Base-by-base conservation (phyloP, 306 rosid species). In the Fagus sylvatica region DNA sequence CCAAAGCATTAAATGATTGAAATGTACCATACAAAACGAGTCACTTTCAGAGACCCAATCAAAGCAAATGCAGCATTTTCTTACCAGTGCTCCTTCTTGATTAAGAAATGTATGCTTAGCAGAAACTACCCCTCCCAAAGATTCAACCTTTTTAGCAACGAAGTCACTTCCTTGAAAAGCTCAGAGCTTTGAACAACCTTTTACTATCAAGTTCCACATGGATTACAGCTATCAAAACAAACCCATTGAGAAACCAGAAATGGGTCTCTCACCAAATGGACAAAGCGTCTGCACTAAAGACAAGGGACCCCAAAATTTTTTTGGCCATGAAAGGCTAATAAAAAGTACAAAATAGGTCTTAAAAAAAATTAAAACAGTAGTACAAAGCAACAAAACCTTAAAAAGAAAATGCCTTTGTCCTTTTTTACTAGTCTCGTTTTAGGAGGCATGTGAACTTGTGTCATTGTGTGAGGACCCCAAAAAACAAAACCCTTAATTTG, bases 201-300 rank as follows among this genome's bases (percentile, higher is more conserved):
- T 67, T 72, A 55, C 33, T 49, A 59, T 80, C 30, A 78, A 76
- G 22, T 72, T 17, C 33, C 54, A 55, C n/a, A 16, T 78, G 77
- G 74, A 78, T 61, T 82, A 80, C 72, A 73, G 85, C 87, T 55
- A 83, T 78, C 64, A 37, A 17, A 17, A 74, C 70, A 76, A 79
- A 78, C 87, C 83, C 80, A 81, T 37, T 82, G 77, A 87, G 76
- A 83, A 85, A 75, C 60, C 5, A 5, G 68, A 77, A 82, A 81
- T 79, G 91, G 89, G 83, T 83, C 56, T 82, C 30, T 46, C 46
- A 65, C 49, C 76, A 83, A 83, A 78, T 49, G 71, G 85, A 79
- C 82, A 88, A 82, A 81, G 78, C 37, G 79, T 75, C 60, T 42
- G 88, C 91, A 88, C 74, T 89, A 76, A 94, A 89, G 89, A 73